Base-by-base conservation (phyloP, 495 filamentous ascomycete species). In the Annulohypoxylon maeteangense region DNA sequence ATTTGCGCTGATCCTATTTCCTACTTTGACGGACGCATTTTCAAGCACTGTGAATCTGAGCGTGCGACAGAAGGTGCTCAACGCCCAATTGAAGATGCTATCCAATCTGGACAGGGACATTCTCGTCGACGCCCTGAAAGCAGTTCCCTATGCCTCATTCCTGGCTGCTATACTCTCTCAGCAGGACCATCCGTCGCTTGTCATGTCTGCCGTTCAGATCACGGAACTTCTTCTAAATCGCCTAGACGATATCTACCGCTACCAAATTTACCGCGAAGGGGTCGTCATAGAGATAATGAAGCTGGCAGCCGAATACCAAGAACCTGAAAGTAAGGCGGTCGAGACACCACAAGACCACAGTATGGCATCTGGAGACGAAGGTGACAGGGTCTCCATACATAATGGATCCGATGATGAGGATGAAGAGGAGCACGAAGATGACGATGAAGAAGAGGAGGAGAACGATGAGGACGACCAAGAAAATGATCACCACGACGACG, bases 41-140 rank as follows among this genome's bases (percentile, higher is more conserved):
- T 97, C 95, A 2, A 98, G 95, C 79, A 99, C 96, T 3, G 95
- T 99, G 62, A 99, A 99, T 76, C 83, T 98, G n/a, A 91, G 86
- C 54, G 96, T 99, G 14, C 93, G 96, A n/a, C 93, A 98, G 74
- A 98, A 96, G 82, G 96, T 98, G 16, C 85, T 99, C 44, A 91
- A 89, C 31, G 95, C 96, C 18, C 96, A 99, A 71, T 83, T 98
- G 31, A 98, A 98, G 82, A 98, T 99, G 94, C 87, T 99, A 11
- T 97, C 94, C n/a, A 97, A 97, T 70, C 75, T 98, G 18, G 94
- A 98, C 73, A 85, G 87, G 10, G 84, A 86, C 36, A 92, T 99
- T 47, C 86, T 99, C 12, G 87, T 92, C 63, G 95, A 97, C 56
- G 90, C 95, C 40, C 81, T 99, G 16, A 92, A 92, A n/a, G 85